Conservation (phyloP, 176 grass and related monocot genomes). For the Raddia guianensis region DNA sequence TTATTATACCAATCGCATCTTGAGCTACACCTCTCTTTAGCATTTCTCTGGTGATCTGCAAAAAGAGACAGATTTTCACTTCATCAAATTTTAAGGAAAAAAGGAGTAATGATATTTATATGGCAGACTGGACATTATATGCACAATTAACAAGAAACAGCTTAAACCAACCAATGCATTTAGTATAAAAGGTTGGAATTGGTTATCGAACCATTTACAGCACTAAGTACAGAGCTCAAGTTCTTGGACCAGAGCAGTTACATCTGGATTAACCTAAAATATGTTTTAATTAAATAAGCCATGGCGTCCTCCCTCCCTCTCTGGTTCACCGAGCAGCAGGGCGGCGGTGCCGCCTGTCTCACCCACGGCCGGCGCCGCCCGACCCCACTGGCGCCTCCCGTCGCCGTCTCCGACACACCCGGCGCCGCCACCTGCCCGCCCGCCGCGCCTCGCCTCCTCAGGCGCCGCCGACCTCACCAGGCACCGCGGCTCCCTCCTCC, state of each 20-base stretch:
- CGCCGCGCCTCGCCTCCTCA: too few relatives aligned
- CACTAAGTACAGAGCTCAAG: constrained; percentile 14
- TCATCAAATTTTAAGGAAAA: constrained; percentile 16
- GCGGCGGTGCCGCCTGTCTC: too few relatives aligned
- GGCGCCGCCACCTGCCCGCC: too few relatives aligned
- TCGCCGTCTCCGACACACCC: too few relatives aligned
- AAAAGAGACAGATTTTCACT: constrained; percentile 8
- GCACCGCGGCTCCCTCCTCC: too few relatives aligned
- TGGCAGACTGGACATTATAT: constrained; percentile 32
- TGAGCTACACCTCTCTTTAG: constrained; percentile 71
- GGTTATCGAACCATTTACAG: neutral
- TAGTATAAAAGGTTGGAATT: constrained; percentile 11
- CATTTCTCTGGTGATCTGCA: constrained; percentile 71
- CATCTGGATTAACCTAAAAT: constrained; percentile 26
- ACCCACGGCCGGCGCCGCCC: too few relatives aligned
- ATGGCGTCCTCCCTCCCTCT: too few relatives aligned
- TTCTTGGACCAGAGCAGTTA: neutral
- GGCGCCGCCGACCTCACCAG: too few relatives aligned
- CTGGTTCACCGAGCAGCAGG: too few relatives aligned
- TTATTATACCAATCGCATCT: constrained; percentile 89
- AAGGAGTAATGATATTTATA: constrained; percentile 4
- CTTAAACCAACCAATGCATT: neutral
- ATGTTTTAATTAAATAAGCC: neutral
- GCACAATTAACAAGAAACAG: constrained; percentile 19
- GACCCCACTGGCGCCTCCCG: too few relatives aligned